A percentile compares a stretch with the other conserved stretches of the same genome.
These are phyloP conservation scores for Ustilaginoidea virens DNA, from an alignment of 2,329 filamentous ascomycete genomes.

Conservation along the genomic window DNA sequence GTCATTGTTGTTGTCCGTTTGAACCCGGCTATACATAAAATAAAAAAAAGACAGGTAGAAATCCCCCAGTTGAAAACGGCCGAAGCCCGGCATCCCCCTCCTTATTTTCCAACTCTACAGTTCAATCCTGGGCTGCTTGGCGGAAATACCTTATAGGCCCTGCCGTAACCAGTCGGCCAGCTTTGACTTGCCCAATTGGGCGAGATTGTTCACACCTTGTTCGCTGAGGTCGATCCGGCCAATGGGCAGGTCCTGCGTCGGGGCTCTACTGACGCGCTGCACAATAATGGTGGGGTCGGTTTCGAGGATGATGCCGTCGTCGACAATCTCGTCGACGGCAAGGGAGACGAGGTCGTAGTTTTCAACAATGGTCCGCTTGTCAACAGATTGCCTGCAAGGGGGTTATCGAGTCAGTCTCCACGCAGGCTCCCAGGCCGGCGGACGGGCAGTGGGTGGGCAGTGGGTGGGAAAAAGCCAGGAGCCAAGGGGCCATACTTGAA, in stretches of 20 bases:
- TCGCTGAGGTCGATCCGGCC: slow-evolving; percentile 92
- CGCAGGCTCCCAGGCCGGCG: too few relatives aligned
- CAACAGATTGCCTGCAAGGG: slow-evolving; percentile 66
- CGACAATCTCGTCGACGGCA: slow-evolving; percentile 87
- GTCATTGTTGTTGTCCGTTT: too few relatives aligned
- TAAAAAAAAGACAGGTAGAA: too few relatives aligned
- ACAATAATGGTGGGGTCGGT: slow-evolving; percentile 92
- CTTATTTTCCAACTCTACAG: neutral
- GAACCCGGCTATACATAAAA: too few relatives aligned
- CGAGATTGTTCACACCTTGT: slow-evolving; percentile 85
- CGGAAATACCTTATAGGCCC: slow-evolving; percentile 48
- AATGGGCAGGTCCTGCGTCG: slow-evolving; percentile 78
- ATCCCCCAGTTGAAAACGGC: too few relatives aligned
- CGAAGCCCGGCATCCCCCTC: too few relatives aligned
- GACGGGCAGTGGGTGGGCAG: too few relatives aligned
- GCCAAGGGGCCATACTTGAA: slow-evolving; percentile 62
- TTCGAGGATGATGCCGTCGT: slow-evolving; percentile 93
- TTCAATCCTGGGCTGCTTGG: neutral
- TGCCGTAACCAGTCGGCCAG: slow-evolving; percentile 82
- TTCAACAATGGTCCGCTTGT: slow-evolving; percentile 95
- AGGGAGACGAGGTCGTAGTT: slow-evolving; percentile 96
- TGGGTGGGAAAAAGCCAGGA: too few relatives aligned
- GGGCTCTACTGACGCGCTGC: slow-evolving; percentile 81
- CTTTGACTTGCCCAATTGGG: slow-evolving; percentile 86
- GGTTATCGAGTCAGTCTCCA: slow-evolving; percentile 5